These are phyloP conservation scores for Cryptococcus neoformans DNA, from an alignment of 1,284 basidiomycete species.

Conservation along the genomic window DNA sequence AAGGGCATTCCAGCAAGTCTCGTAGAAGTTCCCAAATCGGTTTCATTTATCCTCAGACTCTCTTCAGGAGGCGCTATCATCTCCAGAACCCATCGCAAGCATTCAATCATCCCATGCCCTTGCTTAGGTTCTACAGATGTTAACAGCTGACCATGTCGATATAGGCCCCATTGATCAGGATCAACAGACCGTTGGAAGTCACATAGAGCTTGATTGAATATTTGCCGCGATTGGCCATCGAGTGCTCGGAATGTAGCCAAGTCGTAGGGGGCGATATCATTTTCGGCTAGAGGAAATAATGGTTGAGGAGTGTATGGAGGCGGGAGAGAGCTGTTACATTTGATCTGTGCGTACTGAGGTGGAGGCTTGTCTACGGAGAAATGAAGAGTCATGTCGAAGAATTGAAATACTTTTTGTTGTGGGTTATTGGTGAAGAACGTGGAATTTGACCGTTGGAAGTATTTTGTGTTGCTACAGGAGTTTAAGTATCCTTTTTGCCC, in stretches of 20 bases:
- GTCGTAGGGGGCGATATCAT: not conserved
- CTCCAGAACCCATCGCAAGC: no score
- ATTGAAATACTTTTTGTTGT: no score
- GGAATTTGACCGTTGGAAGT: no score
- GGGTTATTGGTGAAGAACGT: no score
- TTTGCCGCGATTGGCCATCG: not conserved
- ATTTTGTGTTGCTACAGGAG: no score
- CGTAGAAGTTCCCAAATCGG: no score
- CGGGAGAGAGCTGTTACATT: not conserved
- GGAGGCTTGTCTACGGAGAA: not conserved
- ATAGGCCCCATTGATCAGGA: conserved; percentile 4
- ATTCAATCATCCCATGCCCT: no score
- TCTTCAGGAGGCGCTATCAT: no score
- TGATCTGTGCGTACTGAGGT: not conserved
- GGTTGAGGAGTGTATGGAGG: not conserved
- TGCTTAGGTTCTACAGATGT: not conserved
- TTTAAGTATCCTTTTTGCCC: no score
- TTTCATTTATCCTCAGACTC: no score
- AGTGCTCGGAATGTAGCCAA: not conserved
- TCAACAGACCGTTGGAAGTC: conserved; percentile 1
- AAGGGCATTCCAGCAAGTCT: no score
- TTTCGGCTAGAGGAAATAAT: not conserved
- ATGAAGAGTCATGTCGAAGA: no score
- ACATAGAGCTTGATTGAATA: not conserved
- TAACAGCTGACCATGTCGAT: conserved; percentile 3